Evolutionary conservation across 768 basidiomycete genomes (phyloP), one percentile per base, ranked within the genome.

Genomic region (Lyophyllum atratum): DNA sequence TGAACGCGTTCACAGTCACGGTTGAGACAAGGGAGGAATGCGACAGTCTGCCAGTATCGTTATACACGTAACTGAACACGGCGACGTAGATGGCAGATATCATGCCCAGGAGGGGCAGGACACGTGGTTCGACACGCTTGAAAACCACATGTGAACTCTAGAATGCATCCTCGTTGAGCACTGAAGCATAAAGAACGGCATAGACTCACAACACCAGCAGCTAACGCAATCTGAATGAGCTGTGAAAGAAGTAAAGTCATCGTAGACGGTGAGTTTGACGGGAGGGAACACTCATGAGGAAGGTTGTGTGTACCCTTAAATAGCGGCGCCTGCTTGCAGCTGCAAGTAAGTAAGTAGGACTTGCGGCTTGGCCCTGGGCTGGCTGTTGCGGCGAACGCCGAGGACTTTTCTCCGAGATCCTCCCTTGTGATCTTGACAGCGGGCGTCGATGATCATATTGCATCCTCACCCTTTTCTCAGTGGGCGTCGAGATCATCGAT

Each of bases 1-100:
- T 4, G n/a, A 42, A 51, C 26, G 10, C 52, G 19, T 15, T n/a
- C 9, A 49, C 28, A 2, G 28, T 58, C 6, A 17, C 31, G 1
- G 31, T 25, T 1, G 31, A 43, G 12, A 24, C 12, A 28, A 52
- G 4, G 12, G n/a, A 28, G 17, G 29, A 5, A 5, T 42, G 25
- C 6, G 52, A 1, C 19, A 46, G 39, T 45, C 19, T 19, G 33
- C 1, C 43, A 28, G 12, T 47, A 15, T 26, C 22, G 19, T 42
- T 11, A 33, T 59, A 55, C n/a, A 55, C 17, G 28, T 59, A 49
- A 42, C 37, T 39, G 11, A 55, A 52, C 22, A 58, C 22, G 12
- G 22, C 34, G 15, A 26, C 29, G 19, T 46, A 42, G 11, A 52
- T 11, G 7, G 34, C 26, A 28, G 9, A 46, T 10, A 57, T 11